Conservation (phyloP, 768 basidiomycete genomes). For the Lactarius psammicola region DNA sequence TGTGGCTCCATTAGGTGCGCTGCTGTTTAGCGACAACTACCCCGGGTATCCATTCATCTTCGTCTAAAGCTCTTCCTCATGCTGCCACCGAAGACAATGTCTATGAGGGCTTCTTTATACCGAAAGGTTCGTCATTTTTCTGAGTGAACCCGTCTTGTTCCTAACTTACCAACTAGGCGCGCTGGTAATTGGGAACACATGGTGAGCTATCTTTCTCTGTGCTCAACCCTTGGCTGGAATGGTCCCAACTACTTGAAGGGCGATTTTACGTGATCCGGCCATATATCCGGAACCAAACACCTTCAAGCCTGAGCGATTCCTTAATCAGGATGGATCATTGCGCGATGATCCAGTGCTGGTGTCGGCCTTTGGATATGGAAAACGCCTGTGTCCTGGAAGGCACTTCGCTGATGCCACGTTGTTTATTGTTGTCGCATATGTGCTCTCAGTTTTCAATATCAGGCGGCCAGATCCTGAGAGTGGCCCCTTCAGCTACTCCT, state of each 20-base stretch:
- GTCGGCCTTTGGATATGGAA: conserved; percentile 11
- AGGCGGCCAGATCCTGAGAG: background rate
- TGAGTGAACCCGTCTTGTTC: background rate
- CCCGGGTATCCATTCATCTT: background rate
- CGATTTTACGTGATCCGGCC: conserved; percentile 30
- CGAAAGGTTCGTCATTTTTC: conserved; percentile 26
- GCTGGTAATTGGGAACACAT: background rate
- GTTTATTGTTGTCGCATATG: conserved; percentile 15
- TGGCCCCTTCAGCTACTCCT: background rate
- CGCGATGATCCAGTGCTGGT: conserved; percentile 11
- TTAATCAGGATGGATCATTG: conserved; percentile 20
- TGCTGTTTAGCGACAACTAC: too few species aligned
- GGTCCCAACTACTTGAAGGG: conserved; percentile 17
- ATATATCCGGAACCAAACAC: conserved; percentile 30
- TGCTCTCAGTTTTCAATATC: conserved; percentile 22
- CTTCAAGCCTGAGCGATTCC: conserved; percentile 31
- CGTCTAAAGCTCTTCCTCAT: conserved; percentile 29
- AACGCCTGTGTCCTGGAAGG: conserved; percentile 22
- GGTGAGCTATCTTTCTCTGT: background rate
- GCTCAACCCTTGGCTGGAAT: background rate
- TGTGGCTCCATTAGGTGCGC: conserved; percentile 28
- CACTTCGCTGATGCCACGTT: conserved; percentile 23
- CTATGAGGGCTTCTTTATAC: conserved; percentile 33
- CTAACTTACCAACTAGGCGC: background rate
- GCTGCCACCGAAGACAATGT: conserved; percentile 29